These are phyloP conservation scores for Penicillium ochrochloron DNA, from an alignment of 495 filamentous ascomycete genomes.

Conservation along the genomic window DNA sequence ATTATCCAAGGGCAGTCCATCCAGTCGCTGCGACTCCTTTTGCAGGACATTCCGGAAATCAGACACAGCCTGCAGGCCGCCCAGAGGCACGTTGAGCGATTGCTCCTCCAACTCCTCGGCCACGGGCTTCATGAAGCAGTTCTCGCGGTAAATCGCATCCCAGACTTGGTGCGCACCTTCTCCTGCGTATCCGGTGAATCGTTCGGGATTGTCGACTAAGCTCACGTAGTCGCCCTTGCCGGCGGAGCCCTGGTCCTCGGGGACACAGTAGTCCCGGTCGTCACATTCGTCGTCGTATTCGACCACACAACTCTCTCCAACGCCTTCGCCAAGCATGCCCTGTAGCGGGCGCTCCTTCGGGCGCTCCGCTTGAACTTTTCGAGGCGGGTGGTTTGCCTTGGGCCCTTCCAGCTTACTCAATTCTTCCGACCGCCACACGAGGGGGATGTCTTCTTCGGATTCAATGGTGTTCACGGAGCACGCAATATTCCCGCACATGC, in stretches of 20 bases:
- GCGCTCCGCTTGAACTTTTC: slow-evolving; percentile 66
- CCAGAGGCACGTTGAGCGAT: slow-evolving; percentile 31
- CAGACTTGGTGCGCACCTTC: slow-evolving; percentile 84
- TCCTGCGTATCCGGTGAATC: slow-evolving; percentile 93
- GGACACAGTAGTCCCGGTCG: slow-evolving; percentile 94
- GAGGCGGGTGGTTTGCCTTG: slow-evolving; percentile 83
- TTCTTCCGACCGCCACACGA: slow-evolving; percentile 89
- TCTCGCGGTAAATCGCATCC: slow-evolving; percentile 96
- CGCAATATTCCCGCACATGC: slow-evolving; percentile 96
- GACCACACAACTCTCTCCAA: slow-evolving; percentile 93
- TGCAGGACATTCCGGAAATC: slow-evolving; percentile 84
- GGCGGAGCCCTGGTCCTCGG: slow-evolving; percentile 86
- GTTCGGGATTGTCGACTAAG: slow-evolving; percentile 89
- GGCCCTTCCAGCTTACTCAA: slow-evolving; percentile 92
- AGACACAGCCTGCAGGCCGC: slow-evolving; percentile 67
- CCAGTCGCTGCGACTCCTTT: slow-evolving; percentile 68
- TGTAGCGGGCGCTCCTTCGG: slow-evolving; percentile 74
- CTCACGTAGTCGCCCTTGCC: slow-evolving; percentile 96
- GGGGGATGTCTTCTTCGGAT: slow-evolving; percentile 89
- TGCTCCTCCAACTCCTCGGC: slow-evolving; percentile 46
- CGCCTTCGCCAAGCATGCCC: slow-evolving; percentile 80
- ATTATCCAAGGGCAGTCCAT: slow-evolving; percentile 76
- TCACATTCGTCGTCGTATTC: slow-evolving; percentile 99
- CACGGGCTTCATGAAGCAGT: slow-evolving; percentile 81
- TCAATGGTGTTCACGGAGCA: slow-evolving; percentile 97